Evolutionary conservation across 148 eudicot genomes (phyloP), one percentile per base, ranked within the genome.

Genomic region (Persicaria tinctoria): DNA sequence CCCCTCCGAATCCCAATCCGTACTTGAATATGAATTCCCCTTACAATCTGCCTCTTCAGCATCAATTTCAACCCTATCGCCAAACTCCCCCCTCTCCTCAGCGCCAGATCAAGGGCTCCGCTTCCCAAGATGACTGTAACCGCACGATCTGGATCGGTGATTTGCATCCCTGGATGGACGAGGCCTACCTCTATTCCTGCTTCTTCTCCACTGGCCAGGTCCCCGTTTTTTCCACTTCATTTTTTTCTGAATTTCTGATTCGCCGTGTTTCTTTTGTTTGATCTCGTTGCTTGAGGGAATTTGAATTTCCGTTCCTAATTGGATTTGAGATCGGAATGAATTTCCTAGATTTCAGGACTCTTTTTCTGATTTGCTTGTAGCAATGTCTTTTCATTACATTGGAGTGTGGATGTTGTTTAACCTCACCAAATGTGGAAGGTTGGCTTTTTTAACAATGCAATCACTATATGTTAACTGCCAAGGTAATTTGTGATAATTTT

Each of bases 161-260:
- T 75, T 85, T 88, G 23, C 86, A 81, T 68, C 84, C 72, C 3
- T 84, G 92, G 92, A 88, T 88, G 92, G 92, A 89, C 70, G 92
- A 89, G 55, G 47, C 49, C 57, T 89, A 89, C 62, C 83, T 89
- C 4, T 78, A 68, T 11, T 75, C 57, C 68, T 86, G 87, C 80
- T 86, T 89, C 49, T 74, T 78, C 60, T 82, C 75, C 20, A 53
- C 85, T 46, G 89, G 84, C 69, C 89, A 86, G 91, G 91, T 88
- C 60, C 27, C 75, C 60, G 62, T 55, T 5, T 10, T 20, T 16
- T 56, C 5, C 59, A 32, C 41, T 73, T 63, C 18, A 48, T 12
- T 23, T 50, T 70, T 71, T 23, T 14, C 7, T 32, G 41, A n/a
- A 16, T 55, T 32, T 32, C 62, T 23, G 62, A 12, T 54, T 54